phyloP scores from a whole-genome alignment of 176 grass and related monocot species.

The Bolboschoenus planiculmis region DNA sequence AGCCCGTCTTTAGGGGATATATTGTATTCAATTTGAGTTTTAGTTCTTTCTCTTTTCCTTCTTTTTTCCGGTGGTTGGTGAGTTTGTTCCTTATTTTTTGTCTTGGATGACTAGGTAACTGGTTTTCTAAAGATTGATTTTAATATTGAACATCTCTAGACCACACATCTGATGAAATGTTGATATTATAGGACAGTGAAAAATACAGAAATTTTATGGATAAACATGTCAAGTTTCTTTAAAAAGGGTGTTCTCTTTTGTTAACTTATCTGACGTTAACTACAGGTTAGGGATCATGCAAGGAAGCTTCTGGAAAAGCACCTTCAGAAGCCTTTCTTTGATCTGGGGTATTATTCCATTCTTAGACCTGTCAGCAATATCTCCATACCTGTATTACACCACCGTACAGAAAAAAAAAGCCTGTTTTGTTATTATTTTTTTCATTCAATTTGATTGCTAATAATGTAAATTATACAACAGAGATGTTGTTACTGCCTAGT shows the following conservation, averaged over 20 bases:
- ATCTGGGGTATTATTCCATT: constrained; percentile 55
- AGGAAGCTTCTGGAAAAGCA: constrained; percentile 95
- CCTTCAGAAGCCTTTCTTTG: constrained; percentile 79
- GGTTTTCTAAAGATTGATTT: background rate
- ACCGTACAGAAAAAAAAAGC: background rate
- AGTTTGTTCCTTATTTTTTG: background rate
- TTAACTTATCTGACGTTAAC: constrained; percentile 5
- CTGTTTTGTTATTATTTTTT: background rate
- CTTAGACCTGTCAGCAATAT: background rate
- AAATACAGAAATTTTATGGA: background rate
- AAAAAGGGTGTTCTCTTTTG: background rate
- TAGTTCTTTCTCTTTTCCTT: background rate
- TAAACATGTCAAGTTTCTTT: background rate
- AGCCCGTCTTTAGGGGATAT: background rate
- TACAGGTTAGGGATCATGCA: constrained; percentile 89
- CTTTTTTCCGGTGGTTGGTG: background rate
- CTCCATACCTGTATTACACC: background rate
- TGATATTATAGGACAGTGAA: background rate
- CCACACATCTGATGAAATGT: background rate
- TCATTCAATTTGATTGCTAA: background rate
- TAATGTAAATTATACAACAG: background rate
- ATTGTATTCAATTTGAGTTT: background rate
- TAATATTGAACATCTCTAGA: background rate
- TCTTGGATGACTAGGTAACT: background rate
- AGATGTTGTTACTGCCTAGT: background rate